phyloP scores from a whole-genome alignment of 495 filamentous ascomycete genomes.

The Tuber calosporum region DNA sequence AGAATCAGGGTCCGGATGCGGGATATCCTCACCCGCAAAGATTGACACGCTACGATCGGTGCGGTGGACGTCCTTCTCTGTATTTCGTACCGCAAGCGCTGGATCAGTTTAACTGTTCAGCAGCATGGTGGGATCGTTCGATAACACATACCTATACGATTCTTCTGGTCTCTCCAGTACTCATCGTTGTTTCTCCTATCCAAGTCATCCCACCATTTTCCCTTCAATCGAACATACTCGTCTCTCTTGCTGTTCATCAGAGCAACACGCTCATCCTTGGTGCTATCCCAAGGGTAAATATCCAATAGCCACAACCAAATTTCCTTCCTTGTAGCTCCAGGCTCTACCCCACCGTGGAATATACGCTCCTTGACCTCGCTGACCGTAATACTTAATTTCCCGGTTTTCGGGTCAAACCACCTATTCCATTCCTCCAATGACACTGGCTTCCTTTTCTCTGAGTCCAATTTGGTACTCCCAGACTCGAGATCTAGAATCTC shows the following conservation, averaged over 20 bases:
- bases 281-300: slow-evolving; percentile 85
- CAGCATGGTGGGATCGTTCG: slow-evolving; percentile 4
- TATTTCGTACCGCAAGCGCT: slow-evolving; percentile 46
- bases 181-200: slow-evolving; percentile 74
- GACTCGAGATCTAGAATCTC: slow-evolving; percentile 82
- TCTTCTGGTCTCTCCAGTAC: slow-evolving; percentile 92
- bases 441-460: slow-evolving; percentile 67
- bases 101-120: slow-evolving; percentile 39
- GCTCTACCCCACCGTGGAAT: slow-evolving; percentile 87
- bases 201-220: slow-evolving; percentile 91
- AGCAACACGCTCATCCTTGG: slow-evolving; percentile 67
- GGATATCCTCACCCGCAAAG: slow-evolving; percentile 92
- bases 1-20: slow-evolving; percentile 95
- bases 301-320: slow-evolving; percentile 93
- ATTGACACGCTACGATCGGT: slow-evolving; percentile 89
- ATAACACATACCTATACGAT: slow-evolving; percentile 69
- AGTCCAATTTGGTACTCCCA: slow-evolving; percentile 58
- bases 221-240: slow-evolving; percentile 89
- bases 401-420: slow-evolving; percentile 70
- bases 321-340: slow-evolving; percentile 84
- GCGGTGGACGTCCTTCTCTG: slow-evolving; percentile 97
- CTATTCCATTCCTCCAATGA: slow-evolving; percentile 76
- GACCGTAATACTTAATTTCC: slow-evolving; percentile 65
- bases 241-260: slow-evolving; percentile 79
- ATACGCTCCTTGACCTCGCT: slow-evolving; percentile 94